Conservation (phyloP, 2,329 filamentous ascomycete species). For the Triangularia verruculosa region DNA sequence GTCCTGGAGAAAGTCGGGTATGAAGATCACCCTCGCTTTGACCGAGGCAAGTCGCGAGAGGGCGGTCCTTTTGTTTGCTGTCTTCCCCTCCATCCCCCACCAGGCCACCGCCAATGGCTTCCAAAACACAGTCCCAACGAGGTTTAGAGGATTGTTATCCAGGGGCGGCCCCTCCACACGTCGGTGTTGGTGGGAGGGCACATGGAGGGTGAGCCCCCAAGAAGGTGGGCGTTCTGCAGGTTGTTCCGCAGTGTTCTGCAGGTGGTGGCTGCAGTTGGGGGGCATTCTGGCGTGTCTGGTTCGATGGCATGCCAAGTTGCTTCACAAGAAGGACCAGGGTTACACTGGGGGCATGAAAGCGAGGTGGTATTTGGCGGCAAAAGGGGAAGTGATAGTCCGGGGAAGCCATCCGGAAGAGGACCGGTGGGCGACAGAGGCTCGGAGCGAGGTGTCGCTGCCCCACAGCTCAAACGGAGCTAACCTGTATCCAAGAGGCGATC, state of each 20-base stretch:
- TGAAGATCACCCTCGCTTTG: not conserved
- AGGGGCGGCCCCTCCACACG: not conserved
- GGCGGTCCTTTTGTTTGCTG: not conserved
- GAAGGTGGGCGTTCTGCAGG: not conserved
- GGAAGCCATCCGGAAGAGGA: not conserved
- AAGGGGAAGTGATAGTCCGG: not conserved
- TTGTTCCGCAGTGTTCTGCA: not conserved
- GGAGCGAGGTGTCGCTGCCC: not conserved
- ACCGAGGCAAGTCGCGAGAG: not conserved
- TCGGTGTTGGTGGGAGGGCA: no score
- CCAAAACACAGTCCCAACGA: not conserved
- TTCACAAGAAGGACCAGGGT: not conserved
- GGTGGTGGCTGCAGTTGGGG: not conserved
- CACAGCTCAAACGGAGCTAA: not conserved
- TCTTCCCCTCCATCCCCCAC: not conserved
- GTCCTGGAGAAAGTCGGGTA: not conserved
- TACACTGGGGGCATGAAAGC: not conserved
- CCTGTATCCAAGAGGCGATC: not conserved
- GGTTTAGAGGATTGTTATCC: not conserved
- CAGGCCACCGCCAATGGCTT: not conserved
- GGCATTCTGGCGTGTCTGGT: not conserved
- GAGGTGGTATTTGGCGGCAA: not conserved
- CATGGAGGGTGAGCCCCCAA: not conserved
- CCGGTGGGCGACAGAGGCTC: not conserved
- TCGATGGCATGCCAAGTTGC: not conserved